Evolutionary conservation across 306 rosid species (phyloP).

Genomic region (Pueraria montana): DNA sequence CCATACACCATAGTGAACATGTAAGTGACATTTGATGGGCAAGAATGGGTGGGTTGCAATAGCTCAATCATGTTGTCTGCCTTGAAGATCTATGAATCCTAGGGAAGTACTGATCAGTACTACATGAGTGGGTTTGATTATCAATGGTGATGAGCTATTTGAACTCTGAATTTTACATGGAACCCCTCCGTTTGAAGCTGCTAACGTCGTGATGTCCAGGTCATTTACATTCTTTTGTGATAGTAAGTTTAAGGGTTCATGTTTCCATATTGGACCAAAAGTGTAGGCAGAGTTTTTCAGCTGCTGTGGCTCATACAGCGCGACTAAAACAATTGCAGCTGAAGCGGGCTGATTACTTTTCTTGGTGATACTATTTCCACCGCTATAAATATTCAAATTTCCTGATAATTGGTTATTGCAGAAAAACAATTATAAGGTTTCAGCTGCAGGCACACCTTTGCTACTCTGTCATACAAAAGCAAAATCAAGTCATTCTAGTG

Average conservation of each 20-base stretch:
- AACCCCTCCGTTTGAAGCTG: slow-evolving; percentile 32
- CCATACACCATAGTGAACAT: slow-evolving; percentile 27
- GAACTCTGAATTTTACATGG: slow-evolving; percentile 18
- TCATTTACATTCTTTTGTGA: slow-evolving; percentile 12
- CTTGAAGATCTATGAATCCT: slow-evolving; percentile 35
- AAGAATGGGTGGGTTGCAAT: slow-evolving; percentile 32
- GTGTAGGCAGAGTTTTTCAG: slow-evolving; percentile 20
- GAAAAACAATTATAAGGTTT: too few species aligned
- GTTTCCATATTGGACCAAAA: slow-evolving; percentile 26
- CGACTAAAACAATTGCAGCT: slow-evolving; percentile 11
- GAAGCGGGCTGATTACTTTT: not conserved
- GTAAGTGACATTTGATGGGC: slow-evolving; percentile 23
- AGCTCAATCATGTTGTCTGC: slow-evolving; percentile 36
- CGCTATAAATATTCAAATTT: slow-evolving; percentile 4
- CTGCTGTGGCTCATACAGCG: not conserved
- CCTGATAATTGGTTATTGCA: slow-evolving; percentile 5
- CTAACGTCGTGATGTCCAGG: not conserved
- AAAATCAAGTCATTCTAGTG: slow-evolving; percentile 13
- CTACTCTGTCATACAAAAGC: not conserved
- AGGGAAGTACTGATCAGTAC: not conserved
- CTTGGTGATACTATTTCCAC: not conserved
- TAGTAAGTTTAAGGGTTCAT: slow-evolving; percentile 29
- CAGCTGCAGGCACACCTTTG: not conserved
- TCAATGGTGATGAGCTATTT: slow-evolving; percentile 33
- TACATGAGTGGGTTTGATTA: not conserved